A percentile compares a stretch with the other conserved stretches of the same genome.
Evolutionary conservation across 164 flowering plant species (phyloP).

Genomic region (Stephania yunnanensis): DNA sequence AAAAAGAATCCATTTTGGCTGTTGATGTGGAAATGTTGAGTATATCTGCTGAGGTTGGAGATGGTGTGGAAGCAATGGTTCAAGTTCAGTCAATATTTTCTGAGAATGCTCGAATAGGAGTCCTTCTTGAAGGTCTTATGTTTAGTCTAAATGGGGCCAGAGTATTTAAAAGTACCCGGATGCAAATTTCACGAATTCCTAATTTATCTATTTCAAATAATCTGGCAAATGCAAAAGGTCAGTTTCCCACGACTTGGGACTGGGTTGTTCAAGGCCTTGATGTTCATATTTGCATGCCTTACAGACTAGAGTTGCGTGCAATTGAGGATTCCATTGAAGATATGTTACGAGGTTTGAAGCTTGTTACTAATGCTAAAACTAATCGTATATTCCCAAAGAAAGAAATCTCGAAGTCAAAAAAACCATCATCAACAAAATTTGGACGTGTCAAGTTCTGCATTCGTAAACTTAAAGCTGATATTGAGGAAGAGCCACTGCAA

Average conservation of each 20-base stretch:
- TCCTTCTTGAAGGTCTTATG: slow-evolving; percentile 88
- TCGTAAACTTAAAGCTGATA: slow-evolving; percentile 75
- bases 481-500: slow-evolving; percentile 97
- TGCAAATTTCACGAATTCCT: slow-evolving; percentile 96
- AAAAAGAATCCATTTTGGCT: slow-evolving; percentile 80
- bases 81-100: slow-evolving; percentile 77
- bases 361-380: slow-evolving; percentile 61
- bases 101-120: slow-evolving; percentile 88
- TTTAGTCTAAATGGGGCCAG: slow-evolving; percentile 66
- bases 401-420: slow-evolving; percentile 57
- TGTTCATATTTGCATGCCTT: slow-evolving; percentile 95
- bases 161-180: slow-evolving; percentile 80
- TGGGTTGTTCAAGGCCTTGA: slow-evolving; percentile 96
- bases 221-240: slow-evolving; percentile 39
- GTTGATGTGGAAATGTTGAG: slow-evolving; percentile 85
- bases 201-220: slow-evolving; percentile 32
- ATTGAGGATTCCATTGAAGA: slow-evolving; percentile 98
- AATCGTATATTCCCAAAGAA: slow-evolving; percentile 59
- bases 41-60: slow-evolving; percentile 78
- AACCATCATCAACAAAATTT: slow-evolving; percentile 50
- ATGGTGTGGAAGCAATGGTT: slow-evolving; percentile 62
- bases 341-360: slow-evolving; percentile 80
- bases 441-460: slow-evolving; percentile 73
- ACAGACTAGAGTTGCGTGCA: slow-evolving; percentile 85
- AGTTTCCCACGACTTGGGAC: slow-evolving; percentile 62